Base-by-base conservation (phyloP, 1,139 yeast species). In the Debaryomyces fabryi region DNA sequence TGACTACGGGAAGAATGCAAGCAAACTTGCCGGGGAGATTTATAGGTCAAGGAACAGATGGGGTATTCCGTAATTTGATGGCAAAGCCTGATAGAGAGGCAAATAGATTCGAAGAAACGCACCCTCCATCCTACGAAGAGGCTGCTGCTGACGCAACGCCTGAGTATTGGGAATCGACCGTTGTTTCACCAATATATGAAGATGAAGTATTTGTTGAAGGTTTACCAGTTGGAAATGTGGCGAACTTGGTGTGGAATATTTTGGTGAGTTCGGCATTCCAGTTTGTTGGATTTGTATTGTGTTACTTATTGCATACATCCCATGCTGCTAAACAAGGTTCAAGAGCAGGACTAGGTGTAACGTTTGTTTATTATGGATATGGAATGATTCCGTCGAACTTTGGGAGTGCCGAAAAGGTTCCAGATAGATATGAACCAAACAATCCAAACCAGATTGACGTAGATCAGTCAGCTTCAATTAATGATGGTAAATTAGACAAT, bases 251-350 rank as follows among this genome's bases (percentile, higher is more conserved):
- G 3, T 93, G 99, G 98, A 92, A 92, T 68, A 79, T 85, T 57
- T 77, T 91, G 61, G 96, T 93, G 2, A 85, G 96, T 16, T 80
- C 90, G 12, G 89, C 96, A 37, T 93, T 93, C 72, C 97, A 93
- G 67, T 89, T 89, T 64, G 86, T 93, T 34, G 99, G 99, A 6
- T 95, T 95, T 67, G 77, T 93, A 45, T 76, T 93, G 48, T 92
- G 99, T 21, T 93, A 92, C 65, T 72, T 93, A 44, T 73, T 95
- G 48, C 99, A 93, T 68, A 92, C 99, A 1, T 89, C 97, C 1
- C 99, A 93, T 63, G 98, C 98, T 6, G 97, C 98, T 4, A 90
- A 90, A 62, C 93, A 92, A 59, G 99, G 99, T 6, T 86, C 98
- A 2, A 76, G 97, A 51, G 88, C 93, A 12, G 99, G 99, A 0